phyloP scores from a whole-genome alignment of 371 early-diverging fungal genomes.

The Saksenaea vasiformis region DNA sequence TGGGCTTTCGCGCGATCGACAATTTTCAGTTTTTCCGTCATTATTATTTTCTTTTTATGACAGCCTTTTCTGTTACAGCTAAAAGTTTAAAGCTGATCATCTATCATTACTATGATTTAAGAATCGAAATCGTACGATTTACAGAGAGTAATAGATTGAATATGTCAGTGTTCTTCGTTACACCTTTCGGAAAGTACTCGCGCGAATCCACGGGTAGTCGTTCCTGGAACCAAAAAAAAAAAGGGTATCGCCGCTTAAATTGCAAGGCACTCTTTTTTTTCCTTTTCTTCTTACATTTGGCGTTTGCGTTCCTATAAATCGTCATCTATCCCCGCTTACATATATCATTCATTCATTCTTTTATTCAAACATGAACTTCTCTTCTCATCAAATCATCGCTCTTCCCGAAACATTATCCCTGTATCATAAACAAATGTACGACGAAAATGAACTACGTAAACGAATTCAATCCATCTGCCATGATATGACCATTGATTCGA shows the following conservation, averaged over 20 bases:
- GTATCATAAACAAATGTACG: not conserved
- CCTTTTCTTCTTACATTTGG: not conserved
- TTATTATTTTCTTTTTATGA: not conserved
- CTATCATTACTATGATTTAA: not conserved
- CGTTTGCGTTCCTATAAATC: not conserved
- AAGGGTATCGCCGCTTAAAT: conserved; percentile 2
- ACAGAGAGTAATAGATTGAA: not conserved
- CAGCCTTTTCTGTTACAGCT: not conserved
- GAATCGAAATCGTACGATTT: not conserved
- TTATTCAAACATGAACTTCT: not conserved
- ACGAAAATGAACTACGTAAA: not conserved
- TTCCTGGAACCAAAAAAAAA: not conserved
- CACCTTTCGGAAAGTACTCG: not conserved
- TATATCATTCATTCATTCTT: not conserved
- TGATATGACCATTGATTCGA: not conserved
- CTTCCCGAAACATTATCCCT: not conserved
- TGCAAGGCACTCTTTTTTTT: not conserved
- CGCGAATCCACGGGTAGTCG: not conserved
- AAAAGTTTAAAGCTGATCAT: not conserved
- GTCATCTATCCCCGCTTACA: not conserved
- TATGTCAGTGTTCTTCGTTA: not conserved
- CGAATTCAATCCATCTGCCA: conserved; percentile 1
- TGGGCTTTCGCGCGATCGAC: conserved; percentile 7
- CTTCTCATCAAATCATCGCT: not conserved
- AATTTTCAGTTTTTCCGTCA: not conserved